Base-by-base conservation (phyloP, 805 yeast genomes). In the Sugiyamaella boreocaroliniensis region DNA sequence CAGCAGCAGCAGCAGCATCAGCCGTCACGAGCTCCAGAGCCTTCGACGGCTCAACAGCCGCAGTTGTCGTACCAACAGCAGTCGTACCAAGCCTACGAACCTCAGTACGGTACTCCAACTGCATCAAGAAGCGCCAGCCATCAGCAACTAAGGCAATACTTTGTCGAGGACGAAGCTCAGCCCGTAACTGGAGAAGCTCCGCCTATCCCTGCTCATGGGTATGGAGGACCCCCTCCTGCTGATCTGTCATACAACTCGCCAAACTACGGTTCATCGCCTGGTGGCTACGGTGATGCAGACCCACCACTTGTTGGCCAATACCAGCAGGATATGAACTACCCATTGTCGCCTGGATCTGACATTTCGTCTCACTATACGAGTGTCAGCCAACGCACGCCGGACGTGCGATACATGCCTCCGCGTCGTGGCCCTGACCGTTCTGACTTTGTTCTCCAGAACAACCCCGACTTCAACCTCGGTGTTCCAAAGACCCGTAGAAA, bases 301-400 rank as follows among this genome's bases (percentile, higher is more conserved):
- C 37, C 37, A 4, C 53, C 22, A 44, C 50, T 10, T 32, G 49
- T 32, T 43, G 50, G 44, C 45, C 44, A 29, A 46, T 40, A 29
- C 20, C 49, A 22, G 48, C 29, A 34, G 48, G 47, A 14, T 44
- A 53, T 32, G 37, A 14, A 14, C 37, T 32, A 32, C 41, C 49
- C 46, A 29, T 51, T 60, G 10, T 59, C 62, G 12, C 53, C 60
- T 2, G 53, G 47, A 18, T 55, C 61, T 14, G 58, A 55, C 34
- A 43, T 53, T 20, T 58, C 62, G 40, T 53, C 57, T 10, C 55
- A 54, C 43, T 58, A 55, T 44, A 58, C 62, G 2, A 55, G 59
- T 14, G 50, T 58, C 46, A 58, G 61, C 20, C 61, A 56, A 41
- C 48, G 61, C 20, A 52, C 52, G 15, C 41, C 49, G 40, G 58